Conservation (phyloP, 164 flowering plant genomes). For the Malania oleifera region DNA sequence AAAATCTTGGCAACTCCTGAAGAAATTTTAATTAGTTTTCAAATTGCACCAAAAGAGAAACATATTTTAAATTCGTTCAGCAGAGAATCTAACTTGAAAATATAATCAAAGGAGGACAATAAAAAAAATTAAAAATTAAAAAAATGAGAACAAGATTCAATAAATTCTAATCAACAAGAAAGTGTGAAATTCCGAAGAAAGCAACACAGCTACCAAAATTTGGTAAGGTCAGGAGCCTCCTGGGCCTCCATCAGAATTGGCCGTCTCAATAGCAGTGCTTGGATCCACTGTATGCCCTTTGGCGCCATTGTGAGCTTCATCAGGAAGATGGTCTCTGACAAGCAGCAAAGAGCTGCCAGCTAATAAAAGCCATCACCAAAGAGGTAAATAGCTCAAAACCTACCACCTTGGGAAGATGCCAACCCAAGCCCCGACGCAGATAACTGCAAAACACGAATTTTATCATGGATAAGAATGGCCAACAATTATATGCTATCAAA, state of each 20-base stretch:
- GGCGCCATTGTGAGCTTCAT: conserved; percentile 9
- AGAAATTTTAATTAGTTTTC: no score
- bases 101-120: no score
- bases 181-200: no score
- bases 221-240: no score
- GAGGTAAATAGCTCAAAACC: conserved; percentile 81
- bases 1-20: no score
- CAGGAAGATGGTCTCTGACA: conserved; percentile 81
- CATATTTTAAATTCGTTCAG: no score
- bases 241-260: not conserved
- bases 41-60: no score
- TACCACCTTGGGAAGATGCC: conserved; percentile 84
- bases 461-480: not conserved
- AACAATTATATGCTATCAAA: not conserved
- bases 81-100: no score
- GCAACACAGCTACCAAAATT: no score
- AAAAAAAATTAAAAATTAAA: no score
- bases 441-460: conserved; percentile 52
- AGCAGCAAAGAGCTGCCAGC: conserved; percentile 84
- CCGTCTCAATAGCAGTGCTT: not conserved
- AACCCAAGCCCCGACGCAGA: conserved; percentile 73
- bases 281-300: not conserved
- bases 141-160: no score
- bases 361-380: conserved; percentile 75
- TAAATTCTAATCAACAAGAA: no score